Percentiles rank a stretch among this genome's conserved stretches.
Evolutionary conservation across 2,329 filamentous ascomycete species (phyloP).

Genomic region (Aureobasidium zeae): DNA sequence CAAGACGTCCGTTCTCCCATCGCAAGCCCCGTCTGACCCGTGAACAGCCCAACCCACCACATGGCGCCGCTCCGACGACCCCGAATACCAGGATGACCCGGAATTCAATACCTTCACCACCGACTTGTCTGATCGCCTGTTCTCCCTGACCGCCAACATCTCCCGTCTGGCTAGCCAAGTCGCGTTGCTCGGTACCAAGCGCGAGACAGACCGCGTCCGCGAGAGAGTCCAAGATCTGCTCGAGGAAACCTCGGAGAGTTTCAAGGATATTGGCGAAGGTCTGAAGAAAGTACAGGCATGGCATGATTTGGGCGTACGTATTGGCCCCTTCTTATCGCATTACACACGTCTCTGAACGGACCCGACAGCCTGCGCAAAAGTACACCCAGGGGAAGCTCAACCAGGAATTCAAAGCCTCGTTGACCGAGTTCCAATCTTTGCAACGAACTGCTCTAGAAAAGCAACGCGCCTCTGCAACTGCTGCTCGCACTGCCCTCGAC

Average conservation of each 20-base stretch:
- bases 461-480: conserved; percentile 74
- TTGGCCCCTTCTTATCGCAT: background rate
- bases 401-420: conserved; percentile 79
- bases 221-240: conserved; percentile 83
- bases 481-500: conserved; percentile 72
- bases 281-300: conserved; percentile 83
- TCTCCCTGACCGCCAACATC: conserved; percentile 81
- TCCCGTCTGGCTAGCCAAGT: conserved; percentile 77
- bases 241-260: conserved; percentile 75
- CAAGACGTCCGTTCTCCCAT: conserved; percentile 5
- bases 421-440: conserved; percentile 86
- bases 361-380: conserved; percentile 72
- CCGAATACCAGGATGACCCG: conserved; percentile 79
- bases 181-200: conserved; percentile 74
- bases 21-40: background rate
- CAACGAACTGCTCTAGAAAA: conserved; percentile 87
- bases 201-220: conserved; percentile 81
- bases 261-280: conserved; percentile 86
- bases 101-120: conserved; percentile 79
- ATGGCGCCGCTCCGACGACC: conserved; percentile 58
- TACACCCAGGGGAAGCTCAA: conserved; percentile 94
- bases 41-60: conserved; percentile 52
- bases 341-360: conserved; percentile 16
- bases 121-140: conserved; percentile 77
- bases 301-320: conserved; percentile 57